Percentiles rank a stretch among this genome's conserved stretches.
These are phyloP conservation scores for Microsporum canis DNA, from an alignment of 2,329 filamentous ascomycete species.

Conservation along the genomic window DNA sequence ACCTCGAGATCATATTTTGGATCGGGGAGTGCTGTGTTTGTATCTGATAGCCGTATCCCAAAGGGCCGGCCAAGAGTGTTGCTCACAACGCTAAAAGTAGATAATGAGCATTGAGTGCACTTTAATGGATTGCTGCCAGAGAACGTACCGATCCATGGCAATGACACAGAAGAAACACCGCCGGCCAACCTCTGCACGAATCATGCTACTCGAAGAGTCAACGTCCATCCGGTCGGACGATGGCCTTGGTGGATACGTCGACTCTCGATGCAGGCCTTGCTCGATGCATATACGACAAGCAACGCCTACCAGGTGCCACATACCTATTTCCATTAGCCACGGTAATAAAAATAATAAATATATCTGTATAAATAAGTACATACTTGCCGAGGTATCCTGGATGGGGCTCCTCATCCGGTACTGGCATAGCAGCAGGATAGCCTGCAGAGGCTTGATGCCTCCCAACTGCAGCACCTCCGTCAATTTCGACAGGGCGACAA, in stretches of 20 bases:
- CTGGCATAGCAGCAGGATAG: constrained; percentile 35
- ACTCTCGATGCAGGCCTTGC: constrained; percentile 33
- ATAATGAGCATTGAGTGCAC: too few relatives aligned
- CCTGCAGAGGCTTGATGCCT: constrained; percentile 31
- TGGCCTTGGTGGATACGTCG: constrained; percentile 21
- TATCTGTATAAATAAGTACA: background rate
- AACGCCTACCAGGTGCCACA: constrained; percentile 38
- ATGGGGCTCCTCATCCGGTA: constrained; percentile 34
- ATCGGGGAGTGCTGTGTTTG: constrained; percentile 30
- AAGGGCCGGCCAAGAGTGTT: constrained; percentile 32
- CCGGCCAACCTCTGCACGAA: constrained; percentile 24
- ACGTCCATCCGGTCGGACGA: constrained; percentile 4
- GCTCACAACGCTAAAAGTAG: constrained; percentile 15
- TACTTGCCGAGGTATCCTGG: constrained; percentile 28
- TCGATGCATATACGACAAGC: constrained; percentile 34
- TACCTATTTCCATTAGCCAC: constrained; percentile 10
- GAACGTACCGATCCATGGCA: constrained; percentile 29
- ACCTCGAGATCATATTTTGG: constrained; percentile 15
- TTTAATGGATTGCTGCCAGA: background rate
- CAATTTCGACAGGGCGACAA: constrained; percentile 29
- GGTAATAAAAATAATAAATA: background rate
- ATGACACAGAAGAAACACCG: constrained; percentile 38
- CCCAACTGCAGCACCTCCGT: constrained; percentile 28
- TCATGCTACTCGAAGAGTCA: background rate
- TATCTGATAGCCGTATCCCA: constrained; percentile 33